Base-by-base conservation (phyloP, 1,139 yeast species). In the Geotrichum aggregatum region DNA sequence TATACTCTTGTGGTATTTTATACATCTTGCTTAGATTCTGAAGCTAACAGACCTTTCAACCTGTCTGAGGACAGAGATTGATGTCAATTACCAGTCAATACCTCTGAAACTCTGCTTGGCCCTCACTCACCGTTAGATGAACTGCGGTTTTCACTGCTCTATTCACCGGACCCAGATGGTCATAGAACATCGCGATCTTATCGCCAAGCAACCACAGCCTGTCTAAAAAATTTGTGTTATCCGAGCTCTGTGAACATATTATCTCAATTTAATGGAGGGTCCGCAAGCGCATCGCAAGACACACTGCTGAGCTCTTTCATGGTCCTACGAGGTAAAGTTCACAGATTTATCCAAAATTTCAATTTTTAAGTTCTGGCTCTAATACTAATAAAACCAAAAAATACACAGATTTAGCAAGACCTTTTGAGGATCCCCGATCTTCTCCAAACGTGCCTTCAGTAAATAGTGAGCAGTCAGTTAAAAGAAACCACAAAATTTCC, bases 71-170 rank as follows among this genome's bases (percentile, higher is more conserved):
- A 8, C 28, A 24, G 8, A 24, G 5, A 24, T 8, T 24, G 28
- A 24, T 5, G 8, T 24, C 7, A 24, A 24, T 24, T 5, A 24
- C 28, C 28, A 24, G 28, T 14, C 22, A n/a, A 35, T 35, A 35
- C 39, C 19, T 16, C 22, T n/a, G 22, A 10, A 35, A 14, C 21
- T 4, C 16, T 16, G 3, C 21, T 35, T 14, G 7, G 13, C 10
- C 39, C 18, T 8, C 39, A 38, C 22, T 49, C 52, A 21, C 52
- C 52, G 2, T 41, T 49, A 6, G 52, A 49, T 19, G 48, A 49
- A 16, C 44, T 49, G 16, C 31, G 41, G 14, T 31, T 36, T 16
- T 49, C 52, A 14, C 36, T 49, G 2, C 18, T 44, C 1, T 11
- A 35, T 1, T 19, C 31, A 33, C 24, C 40, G n/a, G n/a, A 22